Percentiles rank a stretch among this genome's conserved stretches.
Conservation (phyloP, 2,329 filamentous ascomycete genomes). For the Colletotrichum noveboracense region DNA sequence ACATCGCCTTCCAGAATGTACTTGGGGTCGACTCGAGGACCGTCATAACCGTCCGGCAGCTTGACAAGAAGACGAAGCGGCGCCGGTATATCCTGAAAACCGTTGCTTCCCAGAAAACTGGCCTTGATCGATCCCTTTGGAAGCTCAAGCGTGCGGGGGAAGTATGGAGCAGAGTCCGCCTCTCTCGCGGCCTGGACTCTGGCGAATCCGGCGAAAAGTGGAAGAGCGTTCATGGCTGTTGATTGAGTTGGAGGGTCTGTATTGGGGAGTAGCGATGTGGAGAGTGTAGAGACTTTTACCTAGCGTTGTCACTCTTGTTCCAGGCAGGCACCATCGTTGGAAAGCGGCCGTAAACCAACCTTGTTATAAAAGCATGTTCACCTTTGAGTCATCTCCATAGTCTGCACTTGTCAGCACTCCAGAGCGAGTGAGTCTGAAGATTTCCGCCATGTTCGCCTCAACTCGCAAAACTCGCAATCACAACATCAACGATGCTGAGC, state of each 20-base stretch:
- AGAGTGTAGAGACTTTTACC: not conserved
- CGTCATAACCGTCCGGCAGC: not conserved
- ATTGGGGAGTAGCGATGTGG: not conserved
- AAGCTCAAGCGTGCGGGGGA: not conserved
- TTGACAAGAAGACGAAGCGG: not conserved
- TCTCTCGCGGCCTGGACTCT: not conserved
- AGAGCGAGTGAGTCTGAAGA: not conserved
- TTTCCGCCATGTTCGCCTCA: rapidly evolving
- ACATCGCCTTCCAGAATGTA: not conserved
- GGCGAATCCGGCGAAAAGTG: not conserved
- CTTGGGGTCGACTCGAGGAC: not conserved
- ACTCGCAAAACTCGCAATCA: not conserved
- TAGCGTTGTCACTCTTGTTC: not conserved
- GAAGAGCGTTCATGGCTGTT: not conserved
- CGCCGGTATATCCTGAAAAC: not conserved
- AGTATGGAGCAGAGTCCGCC: not conserved
- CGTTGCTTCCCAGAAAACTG: not conserved
- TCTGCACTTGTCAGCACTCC: not conserved
- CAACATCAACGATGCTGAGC: not conserved
- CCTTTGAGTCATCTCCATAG: not conserved
- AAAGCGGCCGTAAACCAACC: not conserved
- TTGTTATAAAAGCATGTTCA: not conserved
- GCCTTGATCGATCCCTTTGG: not conserved
- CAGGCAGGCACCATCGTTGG: rapidly evolving
- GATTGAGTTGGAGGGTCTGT: not conserved